Percentiles rank a stretch among this genome's conserved stretches.
These are phyloP conservation scores for Solanum aculeatissimum DNA, from an alignment of 305 asterid genomes.

Conservation along the genomic window DNA sequence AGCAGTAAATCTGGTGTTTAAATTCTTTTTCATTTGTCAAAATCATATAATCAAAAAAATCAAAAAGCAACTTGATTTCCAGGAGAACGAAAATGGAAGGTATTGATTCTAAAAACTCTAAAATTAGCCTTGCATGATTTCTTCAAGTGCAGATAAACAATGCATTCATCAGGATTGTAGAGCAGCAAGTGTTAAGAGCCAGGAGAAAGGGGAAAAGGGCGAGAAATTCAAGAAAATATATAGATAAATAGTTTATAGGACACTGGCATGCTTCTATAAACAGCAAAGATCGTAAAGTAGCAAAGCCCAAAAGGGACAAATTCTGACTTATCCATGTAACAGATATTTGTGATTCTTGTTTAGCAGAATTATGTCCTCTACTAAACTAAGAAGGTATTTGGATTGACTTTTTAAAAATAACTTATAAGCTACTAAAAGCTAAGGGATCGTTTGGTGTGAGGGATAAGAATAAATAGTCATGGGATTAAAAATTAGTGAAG, in stretches of 20 bases:
- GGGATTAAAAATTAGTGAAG: too few relatives aligned
- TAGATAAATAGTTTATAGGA: not conserved
- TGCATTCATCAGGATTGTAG: not conserved
- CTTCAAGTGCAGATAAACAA: not conserved
- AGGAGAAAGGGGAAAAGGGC: not conserved
- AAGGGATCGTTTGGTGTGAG: too few relatives aligned
- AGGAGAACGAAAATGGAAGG: not conserved
- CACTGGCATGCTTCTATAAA: not conserved
- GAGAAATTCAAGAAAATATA: not conserved
- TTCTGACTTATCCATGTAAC: not conserved
- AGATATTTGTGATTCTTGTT: not conserved
- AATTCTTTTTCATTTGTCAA: not conserved
- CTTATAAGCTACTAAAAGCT: not conserved
- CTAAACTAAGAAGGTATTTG: not conserved
- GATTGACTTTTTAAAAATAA: not conserved
- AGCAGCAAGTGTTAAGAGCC: not conserved
- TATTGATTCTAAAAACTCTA: not conserved
- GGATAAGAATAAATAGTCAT: too few relatives aligned
- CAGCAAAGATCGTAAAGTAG: not conserved
- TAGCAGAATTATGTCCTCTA: not conserved
- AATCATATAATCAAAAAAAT: not conserved
- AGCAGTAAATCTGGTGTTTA: not conserved
- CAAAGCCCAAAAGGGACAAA: not conserved
- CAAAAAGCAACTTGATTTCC: not conserved
- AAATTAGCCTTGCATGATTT: not conserved